phyloP scores from a whole-genome alignment of 2,329 filamentous ascomycete species.

The Ilyonectria robusta region DNA sequence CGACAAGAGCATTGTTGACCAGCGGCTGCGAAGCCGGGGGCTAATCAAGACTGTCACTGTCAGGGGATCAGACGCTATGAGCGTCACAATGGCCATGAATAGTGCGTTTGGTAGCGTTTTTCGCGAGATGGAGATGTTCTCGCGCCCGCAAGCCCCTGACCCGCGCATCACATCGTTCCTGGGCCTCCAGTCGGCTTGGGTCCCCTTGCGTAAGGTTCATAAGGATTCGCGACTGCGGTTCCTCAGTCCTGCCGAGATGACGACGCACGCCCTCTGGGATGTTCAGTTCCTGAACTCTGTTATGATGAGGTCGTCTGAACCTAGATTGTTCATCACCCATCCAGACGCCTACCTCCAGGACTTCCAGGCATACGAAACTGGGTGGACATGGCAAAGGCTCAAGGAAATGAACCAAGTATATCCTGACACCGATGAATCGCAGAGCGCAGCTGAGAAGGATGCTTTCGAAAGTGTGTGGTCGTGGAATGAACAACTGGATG shows the following conservation, averaged over 20 bases:
- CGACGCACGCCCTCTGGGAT: conserved; percentile 80
- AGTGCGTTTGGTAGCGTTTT: conserved; percentile 73
- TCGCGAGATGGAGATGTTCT: conserved; percentile 58
- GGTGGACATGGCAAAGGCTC: conserved; percentile 81
- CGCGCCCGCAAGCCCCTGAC: conserved; percentile 47
- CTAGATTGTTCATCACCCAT: conserved; percentile 82
- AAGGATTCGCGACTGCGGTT: conserved; percentile 82
- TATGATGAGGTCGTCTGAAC: conserved; percentile 78
- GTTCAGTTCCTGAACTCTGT: conserved; percentile 79
- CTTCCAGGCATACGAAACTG: conserved; percentile 63
- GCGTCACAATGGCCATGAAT: conserved; percentile 75
- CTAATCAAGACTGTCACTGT: conserved; percentile 76
- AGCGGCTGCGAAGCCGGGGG: conserved; percentile 81
- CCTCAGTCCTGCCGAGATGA: conserved; percentile 78
- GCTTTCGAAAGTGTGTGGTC: conserved; percentile 74
- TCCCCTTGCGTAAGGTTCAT: conserved; percentile 83
- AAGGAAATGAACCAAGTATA: conserved; percentile 73
- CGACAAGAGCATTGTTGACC: conserved; percentile 73
- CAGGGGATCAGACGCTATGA: conserved; percentile 74
- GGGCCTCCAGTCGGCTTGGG: conserved; percentile 77
- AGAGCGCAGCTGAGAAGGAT: conserved; percentile 54
- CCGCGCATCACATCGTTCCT: conserved; percentile 61
- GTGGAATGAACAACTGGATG: conserved; percentile 76
- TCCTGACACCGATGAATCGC: conserved; percentile 56
- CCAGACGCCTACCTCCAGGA: conserved; percentile 82